phyloP scores from a whole-genome alignment of 805 yeast genomes.

The Sugiyamaella boreocaroliniensis region DNA sequence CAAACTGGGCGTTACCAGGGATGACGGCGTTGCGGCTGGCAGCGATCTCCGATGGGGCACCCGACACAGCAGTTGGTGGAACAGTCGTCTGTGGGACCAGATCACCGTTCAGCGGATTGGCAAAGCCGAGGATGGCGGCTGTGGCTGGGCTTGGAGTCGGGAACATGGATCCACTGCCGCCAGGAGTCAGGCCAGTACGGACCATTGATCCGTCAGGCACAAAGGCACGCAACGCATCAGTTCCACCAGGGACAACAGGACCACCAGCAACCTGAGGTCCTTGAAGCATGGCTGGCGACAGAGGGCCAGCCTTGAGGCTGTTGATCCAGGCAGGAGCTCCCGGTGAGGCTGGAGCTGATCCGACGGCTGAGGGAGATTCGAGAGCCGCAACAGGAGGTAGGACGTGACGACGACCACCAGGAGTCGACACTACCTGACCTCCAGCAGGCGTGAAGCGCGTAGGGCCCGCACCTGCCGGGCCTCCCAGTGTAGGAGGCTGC shows the following conservation, averaged over 20 bases:
- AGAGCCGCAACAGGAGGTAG: slow-evolving; percentile 26
- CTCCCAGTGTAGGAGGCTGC: background rate
- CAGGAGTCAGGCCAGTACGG: slow-evolving; percentile 37
- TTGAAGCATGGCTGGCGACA: slow-evolving; percentile 34
- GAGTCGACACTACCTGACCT: slow-evolving; percentile 16
- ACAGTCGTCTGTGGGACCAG: background rate
- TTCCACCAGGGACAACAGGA: background rate
- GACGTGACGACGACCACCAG: slow-evolving; percentile 23
- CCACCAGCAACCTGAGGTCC: slow-evolving; percentile 25
- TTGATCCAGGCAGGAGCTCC: slow-evolving; percentile 18
- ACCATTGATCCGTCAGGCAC: slow-evolving; percentile 21
- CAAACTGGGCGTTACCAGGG: background rate
- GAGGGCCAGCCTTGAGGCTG: slow-evolving; percentile 30
- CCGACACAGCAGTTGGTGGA: too few relatives aligned
- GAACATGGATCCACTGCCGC: slow-evolving; percentile 30
- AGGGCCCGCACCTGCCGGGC: background rate
- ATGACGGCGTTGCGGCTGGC: slow-evolving; percentile 28
- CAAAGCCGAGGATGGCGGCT: slow-evolving; percentile 34
- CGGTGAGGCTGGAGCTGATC: slow-evolving; percentile 13
- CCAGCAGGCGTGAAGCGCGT: slow-evolving; percentile 8
- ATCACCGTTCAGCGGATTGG: slow-evolving; percentile 10
- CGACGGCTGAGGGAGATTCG: slow-evolving; percentile 23
- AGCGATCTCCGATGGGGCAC: too few relatives aligned
- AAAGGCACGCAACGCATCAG: slow-evolving; percentile 21
- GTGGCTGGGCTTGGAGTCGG: slow-evolving; percentile 33